Conservation (phyloP, 768 basidiomycete species). For the Lepiota subincarnata region DNA sequence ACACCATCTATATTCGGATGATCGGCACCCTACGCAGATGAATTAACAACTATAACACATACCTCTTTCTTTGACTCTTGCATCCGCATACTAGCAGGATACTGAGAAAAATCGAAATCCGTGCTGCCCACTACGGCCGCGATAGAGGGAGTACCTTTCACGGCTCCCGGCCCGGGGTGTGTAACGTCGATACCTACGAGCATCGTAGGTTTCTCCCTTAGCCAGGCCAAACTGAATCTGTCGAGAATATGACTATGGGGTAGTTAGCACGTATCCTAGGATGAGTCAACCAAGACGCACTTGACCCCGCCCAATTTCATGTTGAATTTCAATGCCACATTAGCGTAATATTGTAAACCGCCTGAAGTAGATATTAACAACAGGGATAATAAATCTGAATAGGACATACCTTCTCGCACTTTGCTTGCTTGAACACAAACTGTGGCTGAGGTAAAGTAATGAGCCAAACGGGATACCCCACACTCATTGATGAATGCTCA, state of each 20-base stretch:
- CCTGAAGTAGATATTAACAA: conserved; percentile 33
- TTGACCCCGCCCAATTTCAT: conserved; percentile 82
- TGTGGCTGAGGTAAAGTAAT: conserved; percentile 36
- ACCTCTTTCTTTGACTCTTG: conserved; percentile 80
- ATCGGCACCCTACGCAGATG: too few species aligned
- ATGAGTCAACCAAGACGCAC: conserved; percentile 29
- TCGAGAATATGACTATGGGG: conserved; percentile 40
- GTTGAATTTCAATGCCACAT: conserved; percentile 80
- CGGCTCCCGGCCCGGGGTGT: conserved; percentile 74
- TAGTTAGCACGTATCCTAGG: conserved; percentile 4
- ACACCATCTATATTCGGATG: conserved; percentile 62
- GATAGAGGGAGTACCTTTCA: conserved; percentile 74
- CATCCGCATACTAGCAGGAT: conserved; percentile 67
- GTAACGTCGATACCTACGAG: conserved; percentile 80
- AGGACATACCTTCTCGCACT: conserved; percentile 48
- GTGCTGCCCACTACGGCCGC: conserved; percentile 82
- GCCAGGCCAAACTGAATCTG: conserved; percentile 52
- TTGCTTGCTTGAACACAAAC: conserved; percentile 74
- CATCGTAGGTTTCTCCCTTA: conserved; percentile 64
- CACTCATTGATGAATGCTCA: conserved; percentile 17
- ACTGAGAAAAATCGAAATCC: conserved; percentile 62
- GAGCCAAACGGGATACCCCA: not conserved
- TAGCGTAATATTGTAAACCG: conserved; percentile 70
- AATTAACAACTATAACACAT: conserved; percentile 1
- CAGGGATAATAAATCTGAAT: conserved; percentile 18